phyloP scores from a whole-genome alignment of 2,329 filamentous ascomycete genomes.

The Nannizziopsis arthrosporioides region DNA sequence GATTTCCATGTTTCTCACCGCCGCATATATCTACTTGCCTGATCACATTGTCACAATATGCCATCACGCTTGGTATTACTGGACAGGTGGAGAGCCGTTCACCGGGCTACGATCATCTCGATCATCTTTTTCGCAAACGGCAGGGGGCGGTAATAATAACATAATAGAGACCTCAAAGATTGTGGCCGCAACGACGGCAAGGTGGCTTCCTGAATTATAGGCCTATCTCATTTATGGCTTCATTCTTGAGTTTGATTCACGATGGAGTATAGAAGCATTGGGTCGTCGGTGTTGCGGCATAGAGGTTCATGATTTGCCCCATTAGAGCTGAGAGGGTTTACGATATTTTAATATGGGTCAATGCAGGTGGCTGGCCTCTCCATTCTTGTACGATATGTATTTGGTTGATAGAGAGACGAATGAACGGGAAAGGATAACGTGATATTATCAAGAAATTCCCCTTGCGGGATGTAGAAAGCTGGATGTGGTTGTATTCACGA shows the following conservation, averaged over 20 bases:
- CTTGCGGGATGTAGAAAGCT: too few relatives aligned
- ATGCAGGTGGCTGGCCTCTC: too few relatives aligned
- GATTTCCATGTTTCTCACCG: conserved; percentile 72
- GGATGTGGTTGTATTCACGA: too few relatives aligned
- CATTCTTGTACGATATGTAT: too few relatives aligned
- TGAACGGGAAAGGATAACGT: too few relatives aligned
- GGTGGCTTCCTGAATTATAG: conserved; percentile 13
- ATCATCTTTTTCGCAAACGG: neutral
- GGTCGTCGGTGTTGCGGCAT: too few relatives aligned
- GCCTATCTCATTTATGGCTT: neutral
- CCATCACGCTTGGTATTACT: conserved; percentile 87
- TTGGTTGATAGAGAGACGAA: too few relatives aligned
- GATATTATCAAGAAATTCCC: too few relatives aligned
- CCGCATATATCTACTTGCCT: conserved; percentile 82
- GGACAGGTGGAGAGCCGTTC: conserved; percentile 64
- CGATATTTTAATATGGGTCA: too few relatives aligned
- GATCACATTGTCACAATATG: conserved; percentile 76
- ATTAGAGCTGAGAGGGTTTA: too few relatives aligned
- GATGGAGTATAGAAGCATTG: neutral
- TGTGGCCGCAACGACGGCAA: conserved; percentile 29
- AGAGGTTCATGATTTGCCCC: too few relatives aligned
- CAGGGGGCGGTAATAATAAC: conserved; percentile 27
- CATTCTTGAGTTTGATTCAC: neutral
- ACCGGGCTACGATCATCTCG: conserved; percentile 19
- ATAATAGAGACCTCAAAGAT: conserved; percentile 39